A percentile compares a stretch with the other conserved stretches of the same genome.
Conservation (phyloP, 345 rosid species). For the Linum usitatissimum region DNA sequence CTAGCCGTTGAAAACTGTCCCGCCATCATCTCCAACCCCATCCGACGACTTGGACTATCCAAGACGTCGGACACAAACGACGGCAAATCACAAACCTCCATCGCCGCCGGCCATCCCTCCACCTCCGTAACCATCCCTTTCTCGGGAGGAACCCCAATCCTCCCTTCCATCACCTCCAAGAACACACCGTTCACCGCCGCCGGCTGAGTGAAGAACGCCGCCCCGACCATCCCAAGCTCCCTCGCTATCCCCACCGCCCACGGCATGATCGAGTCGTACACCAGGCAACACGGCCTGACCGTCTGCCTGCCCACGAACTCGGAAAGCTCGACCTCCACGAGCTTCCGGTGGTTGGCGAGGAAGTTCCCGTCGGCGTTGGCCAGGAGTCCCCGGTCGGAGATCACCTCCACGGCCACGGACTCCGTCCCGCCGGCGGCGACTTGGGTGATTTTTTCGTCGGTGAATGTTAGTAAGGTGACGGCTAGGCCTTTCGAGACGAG, state of each 20-base stretch:
- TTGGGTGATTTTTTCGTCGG: not conserved
- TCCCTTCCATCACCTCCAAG: not conserved
- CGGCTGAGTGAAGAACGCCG: constrained; percentile 1
- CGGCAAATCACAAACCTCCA: not conserved
- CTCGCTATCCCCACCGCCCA: not conserved
- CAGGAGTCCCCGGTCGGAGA: not conserved
- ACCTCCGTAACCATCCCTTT: not conserved
- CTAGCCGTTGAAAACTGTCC: not conserved
- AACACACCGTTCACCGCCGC: not conserved
- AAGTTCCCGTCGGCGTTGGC: not conserved
- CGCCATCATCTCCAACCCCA: not conserved
- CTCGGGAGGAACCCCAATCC: not conserved
- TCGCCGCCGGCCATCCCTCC: not conserved
- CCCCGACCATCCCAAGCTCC: not conserved
- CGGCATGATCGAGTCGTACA: constrained; percentile 2
- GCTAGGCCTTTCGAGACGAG: not conserved
- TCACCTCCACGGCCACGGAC: not conserved
- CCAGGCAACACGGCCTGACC: not conserved
- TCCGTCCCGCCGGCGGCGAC: not conserved
- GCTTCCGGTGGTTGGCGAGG: not conserved
- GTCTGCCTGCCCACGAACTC: not conserved
- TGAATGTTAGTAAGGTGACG: not conserved
- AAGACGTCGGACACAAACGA: not conserved
- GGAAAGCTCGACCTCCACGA: not conserved
- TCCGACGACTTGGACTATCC: not conserved